phyloP scores from a whole-genome alignment of 2,329 filamentous ascomycete species.

The Sclerotinia sclerotiorum region DNA sequence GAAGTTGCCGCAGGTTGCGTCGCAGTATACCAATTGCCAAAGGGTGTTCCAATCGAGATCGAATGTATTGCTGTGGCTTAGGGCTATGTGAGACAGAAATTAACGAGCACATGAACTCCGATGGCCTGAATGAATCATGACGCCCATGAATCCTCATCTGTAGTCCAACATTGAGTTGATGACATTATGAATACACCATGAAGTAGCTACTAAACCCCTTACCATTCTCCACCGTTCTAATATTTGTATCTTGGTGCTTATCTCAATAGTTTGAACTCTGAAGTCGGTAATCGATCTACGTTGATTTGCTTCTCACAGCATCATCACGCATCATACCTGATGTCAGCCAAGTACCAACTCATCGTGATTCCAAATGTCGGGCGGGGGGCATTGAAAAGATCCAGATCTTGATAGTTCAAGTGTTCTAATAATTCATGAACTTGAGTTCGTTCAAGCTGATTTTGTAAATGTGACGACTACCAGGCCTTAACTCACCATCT shows the following conservation, averaged over 20 bases:
- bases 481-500: neutral
- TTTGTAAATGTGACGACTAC: neutral
- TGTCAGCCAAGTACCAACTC: neutral
- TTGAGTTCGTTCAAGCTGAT: neutral
- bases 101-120: neutral
- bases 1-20: conserved; percentile 57
- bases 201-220: neutral
- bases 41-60: conserved; percentile 87
- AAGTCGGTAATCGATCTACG: neutral
- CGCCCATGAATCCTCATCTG: neutral
- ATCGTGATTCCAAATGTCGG: neutral
- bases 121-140: neutral
- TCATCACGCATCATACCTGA: neutral
- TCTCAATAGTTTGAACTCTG: neutral
- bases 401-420: neutral
- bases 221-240: neutral
- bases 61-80: conserved; percentile 78
- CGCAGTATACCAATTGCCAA: conserved; percentile 84
- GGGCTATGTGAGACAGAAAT: neutral
- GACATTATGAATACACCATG: neutral
- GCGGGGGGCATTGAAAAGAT: neutral
- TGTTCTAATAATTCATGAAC: neutral
- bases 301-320: neutral
- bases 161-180: neutral
- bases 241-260: neutral